A percentile compares a stretch with the other conserved stretches of the same genome.
These are phyloP conservation scores for Corymbia calophylla DNA, from an alignment of 441 rosid species.

Conservation along the genomic window DNA sequence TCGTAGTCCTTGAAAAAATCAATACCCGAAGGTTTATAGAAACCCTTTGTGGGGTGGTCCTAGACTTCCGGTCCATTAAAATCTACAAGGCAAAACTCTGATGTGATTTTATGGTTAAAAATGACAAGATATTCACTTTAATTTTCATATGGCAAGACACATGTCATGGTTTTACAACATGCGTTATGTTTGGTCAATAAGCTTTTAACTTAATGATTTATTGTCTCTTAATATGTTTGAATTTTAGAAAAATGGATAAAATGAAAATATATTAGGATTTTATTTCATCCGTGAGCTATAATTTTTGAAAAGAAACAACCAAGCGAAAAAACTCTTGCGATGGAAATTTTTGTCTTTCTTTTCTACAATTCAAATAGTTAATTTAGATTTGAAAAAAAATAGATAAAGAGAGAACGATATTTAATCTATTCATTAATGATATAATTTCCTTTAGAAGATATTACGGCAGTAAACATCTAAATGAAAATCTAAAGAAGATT, in stretches of 20 bases:
- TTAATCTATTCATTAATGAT: background rate
- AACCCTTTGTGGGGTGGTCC: background rate
- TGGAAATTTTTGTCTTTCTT: background rate
- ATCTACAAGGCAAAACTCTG: fast-evolving
- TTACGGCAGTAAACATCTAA: no score
- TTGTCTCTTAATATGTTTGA: background rate
- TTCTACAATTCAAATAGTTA: background rate
- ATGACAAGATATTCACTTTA: background rate
- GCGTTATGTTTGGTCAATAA: background rate
- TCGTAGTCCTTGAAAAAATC: background rate
- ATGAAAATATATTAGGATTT: background rate
- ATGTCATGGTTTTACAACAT: background rate
- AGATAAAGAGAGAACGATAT: background rate
- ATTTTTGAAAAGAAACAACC: background rate
- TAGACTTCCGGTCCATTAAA: background rate
- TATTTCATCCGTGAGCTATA: background rate
- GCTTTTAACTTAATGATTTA: background rate
- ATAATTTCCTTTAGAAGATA: no score
- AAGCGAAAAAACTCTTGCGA: no score
- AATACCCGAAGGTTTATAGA: fast-evolving
- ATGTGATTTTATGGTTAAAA: background rate
- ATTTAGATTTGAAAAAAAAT: background rate
- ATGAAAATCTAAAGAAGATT: background rate
- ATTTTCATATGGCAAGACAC: background rate
- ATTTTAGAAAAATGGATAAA: fast-evolving